Base-by-base conservation (phyloP, 306 rosid species). In the Lupinus albus region DNA sequence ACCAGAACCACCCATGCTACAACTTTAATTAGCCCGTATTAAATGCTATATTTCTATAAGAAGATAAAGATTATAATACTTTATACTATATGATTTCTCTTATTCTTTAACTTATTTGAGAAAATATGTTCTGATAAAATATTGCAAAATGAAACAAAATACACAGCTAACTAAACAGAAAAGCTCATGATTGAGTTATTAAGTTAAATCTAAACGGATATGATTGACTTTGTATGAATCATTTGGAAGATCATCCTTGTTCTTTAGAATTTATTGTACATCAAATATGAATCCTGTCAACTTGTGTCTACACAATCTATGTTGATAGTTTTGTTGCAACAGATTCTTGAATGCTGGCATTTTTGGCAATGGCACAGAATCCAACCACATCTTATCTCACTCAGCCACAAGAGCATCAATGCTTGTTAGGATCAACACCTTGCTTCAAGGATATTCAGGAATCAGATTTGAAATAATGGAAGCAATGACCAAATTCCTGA, bases 321-420 rank as follows among this genome's bases (percentile, higher is more conserved):
- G 9, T 4, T 5, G 44, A 48, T 6, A 45, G 4, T 45, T 68
- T 71, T 48, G 1, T 64, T 70, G 45, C 2, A 17, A 28, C 84
- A 92, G 98, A 60, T 92, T 92, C 48, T 82, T 92, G 87, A 92
- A 92, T 72, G 86, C 93, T 5, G 98, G 96, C n/a, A 80, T 92
- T 42, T 92, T 92, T 2, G 98, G 98, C 47, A 83, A 56, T 54
- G 84, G 78, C 4, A 75, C 84, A 6, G 93, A 89, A 59, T 60
- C 89, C 0, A 35, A 61, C 64, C 95, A 92, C 45, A 86, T 77
- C 1, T 50, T 89, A 36, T 87, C 98, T 33, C 87, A 82, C 76
- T 11, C 98, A 0, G 71, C 92, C 5, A 89, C 96, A 13, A 83
- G 98, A 50, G 98, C 98, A 1, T 95, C 89, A 10, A 92, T 92